phyloP scores from a whole-genome alignment of 2,329 filamentous ascomycete species.

The Pseudopithomyces maydicus region DNA sequence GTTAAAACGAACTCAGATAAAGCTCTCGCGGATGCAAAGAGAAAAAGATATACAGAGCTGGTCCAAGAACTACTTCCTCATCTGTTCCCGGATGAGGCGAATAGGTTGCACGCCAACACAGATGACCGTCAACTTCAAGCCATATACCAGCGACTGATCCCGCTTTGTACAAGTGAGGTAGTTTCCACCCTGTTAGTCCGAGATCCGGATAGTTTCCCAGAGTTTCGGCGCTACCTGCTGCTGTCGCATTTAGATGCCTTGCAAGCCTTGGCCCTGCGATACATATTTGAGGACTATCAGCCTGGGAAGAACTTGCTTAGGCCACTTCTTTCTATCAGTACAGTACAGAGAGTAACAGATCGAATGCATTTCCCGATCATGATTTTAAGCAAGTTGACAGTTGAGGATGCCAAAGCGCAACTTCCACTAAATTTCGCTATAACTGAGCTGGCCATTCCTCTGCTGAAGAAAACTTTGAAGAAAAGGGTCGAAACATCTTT shows the following conservation, averaged over 20 bases:
- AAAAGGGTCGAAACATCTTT: conserved; percentile 20
- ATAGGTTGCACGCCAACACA: not conserved
- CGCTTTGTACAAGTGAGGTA: conserved; percentile 25
- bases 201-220: not conserved
- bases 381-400: conserved; percentile 16
- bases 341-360: conserved; percentile 20
- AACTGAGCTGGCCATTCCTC: conserved; percentile 21
- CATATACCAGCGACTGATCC: conserved; percentile 26
- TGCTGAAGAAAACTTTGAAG: conserved; percentile 25
- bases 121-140: conserved; percentile 26
- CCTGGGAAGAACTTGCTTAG: conserved; percentile 5
- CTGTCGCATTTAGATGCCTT: conserved; percentile 23
- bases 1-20: conserved; percentile 19
- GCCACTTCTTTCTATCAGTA: conserved; percentile 19
- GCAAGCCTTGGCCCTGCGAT: conserved; percentile 15
- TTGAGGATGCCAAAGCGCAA: not conserved
- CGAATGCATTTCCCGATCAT: conserved; percentile 35
- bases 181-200: conserved; percentile 13
- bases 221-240: conserved; percentile 15
- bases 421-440: conserved; percentile 19
- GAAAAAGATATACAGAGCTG: conserved; percentile 22
- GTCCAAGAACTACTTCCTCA: conserved; percentile 29
- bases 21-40: conserved; percentile 19
- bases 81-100: conserved; percentile 16
- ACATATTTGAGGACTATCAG: conserved; percentile 6